Base-by-base conservation (phyloP, 2,329 filamentous ascomycete genomes). In the Leptographium lundbergii region DNA sequence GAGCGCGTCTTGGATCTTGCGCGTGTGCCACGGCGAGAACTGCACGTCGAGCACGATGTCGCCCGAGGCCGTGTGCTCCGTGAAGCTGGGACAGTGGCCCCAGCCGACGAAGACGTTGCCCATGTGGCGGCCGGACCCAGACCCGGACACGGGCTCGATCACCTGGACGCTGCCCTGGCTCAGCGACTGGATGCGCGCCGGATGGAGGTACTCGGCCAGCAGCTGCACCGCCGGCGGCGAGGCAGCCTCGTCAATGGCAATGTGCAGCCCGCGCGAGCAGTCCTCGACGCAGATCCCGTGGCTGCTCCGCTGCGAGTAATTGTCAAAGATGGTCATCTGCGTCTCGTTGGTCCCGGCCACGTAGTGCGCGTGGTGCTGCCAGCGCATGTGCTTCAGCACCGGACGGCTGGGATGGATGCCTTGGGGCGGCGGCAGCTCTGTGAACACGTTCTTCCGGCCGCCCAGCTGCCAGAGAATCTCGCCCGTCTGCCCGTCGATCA, bases 81-180 rank as follows among this genome's bases (percentile, higher is more conserved):
- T 79, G 32, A 77, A 65, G 1, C 74, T 74, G 0, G 76, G 76
- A 13, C 74, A 72, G 0, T 73, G 74, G 4, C 81, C 81, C 80
- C 81, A 85, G 60, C 79, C 78, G 39, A 84, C 75, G 53, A 84
- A 70, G 6, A 76, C 74, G 60, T 81, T 78, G 36, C 77, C 77
- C 1, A 25, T 45, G 6, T 39, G 19, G 42, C n/a, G 19, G 42
- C 42, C 42, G n/a, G 42, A 19, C 29, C 27, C 42, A 4, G 29
- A 19, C 29, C 27, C 42, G 9, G 29, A 19, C n/a, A 24, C 25
- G 57, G 77, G 76, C 0, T 76, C 73, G 0, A 84, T 71, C 6
- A 80, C 64, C 62, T 85, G 81, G 32, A 79, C 75, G 32, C 70
- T 74, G 10, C 73, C 73, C 61, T 76, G 74, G 48, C 59, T 61